Base-by-base conservation (phyloP, 768 basidiomycete genomes). In the Auricularia auricula-judae region DNA sequence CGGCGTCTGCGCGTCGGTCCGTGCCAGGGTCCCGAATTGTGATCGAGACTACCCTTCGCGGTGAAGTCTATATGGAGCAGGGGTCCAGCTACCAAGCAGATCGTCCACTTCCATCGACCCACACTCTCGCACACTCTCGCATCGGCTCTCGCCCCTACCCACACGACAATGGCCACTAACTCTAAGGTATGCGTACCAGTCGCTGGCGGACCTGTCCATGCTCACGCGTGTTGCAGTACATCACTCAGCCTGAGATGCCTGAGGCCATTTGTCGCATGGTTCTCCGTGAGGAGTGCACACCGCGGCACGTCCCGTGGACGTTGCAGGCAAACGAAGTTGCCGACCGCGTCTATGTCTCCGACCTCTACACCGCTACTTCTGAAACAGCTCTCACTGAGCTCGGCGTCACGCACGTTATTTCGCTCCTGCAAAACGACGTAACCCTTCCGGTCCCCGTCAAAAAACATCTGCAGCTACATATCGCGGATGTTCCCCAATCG, bases 391-490 rank as follows among this genome's bases (percentile, higher is more conserved):
- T 90, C 67, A 70, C 79, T 36, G 74, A 80, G 0, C 79, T 86
- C 68, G 81, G 86, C 63, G 86, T 91, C 73, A 90, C 89, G 7
- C 89, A 91, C 74, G 79, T 91, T 75, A 77, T 90, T 65, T 86
- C 85, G 66, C 81, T 81, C 66, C 82, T 89, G 73, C 80, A 81
- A 29, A 86, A 84, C 39, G 86, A 86, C 29, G 80, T 86, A 39
- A 67, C 77, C 61, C 68, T 77, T 10, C 51, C 58, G 43, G 74
- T 79, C 60, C 73, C 75, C 61, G 62, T 70, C 67, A 75, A 47
- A 75, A 78, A 88, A 64, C 72, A 79, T 23, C 75, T 73, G 66
- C 60, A 74, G 68, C 67, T 78, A 62, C 87, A 90, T 68, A 75
- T 86, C 63, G 79, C 79, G 3, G 89, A 91, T 75, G 77, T 82